phyloP scores from a whole-genome alignment of 805 yeast species.

The Priceomyces haplophilus region DNA sequence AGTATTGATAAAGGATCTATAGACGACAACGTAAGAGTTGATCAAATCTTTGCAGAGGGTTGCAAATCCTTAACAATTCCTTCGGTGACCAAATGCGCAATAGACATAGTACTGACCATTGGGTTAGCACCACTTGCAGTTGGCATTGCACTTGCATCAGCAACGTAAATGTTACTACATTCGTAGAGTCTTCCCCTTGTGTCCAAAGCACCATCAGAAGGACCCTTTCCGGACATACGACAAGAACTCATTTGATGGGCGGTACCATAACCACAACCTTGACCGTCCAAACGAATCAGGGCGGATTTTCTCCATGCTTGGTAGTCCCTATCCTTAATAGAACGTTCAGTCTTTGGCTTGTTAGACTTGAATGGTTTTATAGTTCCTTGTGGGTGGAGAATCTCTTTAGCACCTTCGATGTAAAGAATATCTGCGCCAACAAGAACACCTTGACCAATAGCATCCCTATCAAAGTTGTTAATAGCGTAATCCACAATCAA shows the following conservation, averaged over 20 bases:
- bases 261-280: constrained; percentile 36
- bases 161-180: constrained; percentile 45
- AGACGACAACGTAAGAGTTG: no score
- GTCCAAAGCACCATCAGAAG: constrained; percentile 44
- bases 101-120: constrained; percentile 48
- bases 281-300: constrained; percentile 24
- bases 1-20: no score
- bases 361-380: constrained; percentile 36
- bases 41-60: constrained; percentile 23
- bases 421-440: constrained; percentile 44
- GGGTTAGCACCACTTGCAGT: constrained; percentile 55
- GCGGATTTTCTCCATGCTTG: constrained; percentile 32
- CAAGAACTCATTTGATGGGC: constrained; percentile 57
- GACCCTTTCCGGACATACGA: constrained; percentile 48
- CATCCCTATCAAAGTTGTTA: constrained; percentile 39
- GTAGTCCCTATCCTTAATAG: constrained; percentile 43
- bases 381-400: constrained; percentile 31
- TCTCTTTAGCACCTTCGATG: constrained; percentile 47
- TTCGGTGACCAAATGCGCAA: constrained; percentile 42
- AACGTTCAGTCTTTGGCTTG: constrained; percentile 36
- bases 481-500: constrained; percentile 38
- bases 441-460: constrained; percentile 36
- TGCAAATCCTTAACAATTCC: constrained; percentile 34
- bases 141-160: constrained; percentile 51
- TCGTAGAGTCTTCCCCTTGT: constrained; percentile 45